Base-by-base conservation (phyloP, 768 basidiomycete species). In the Lepiota venenata region DNA sequence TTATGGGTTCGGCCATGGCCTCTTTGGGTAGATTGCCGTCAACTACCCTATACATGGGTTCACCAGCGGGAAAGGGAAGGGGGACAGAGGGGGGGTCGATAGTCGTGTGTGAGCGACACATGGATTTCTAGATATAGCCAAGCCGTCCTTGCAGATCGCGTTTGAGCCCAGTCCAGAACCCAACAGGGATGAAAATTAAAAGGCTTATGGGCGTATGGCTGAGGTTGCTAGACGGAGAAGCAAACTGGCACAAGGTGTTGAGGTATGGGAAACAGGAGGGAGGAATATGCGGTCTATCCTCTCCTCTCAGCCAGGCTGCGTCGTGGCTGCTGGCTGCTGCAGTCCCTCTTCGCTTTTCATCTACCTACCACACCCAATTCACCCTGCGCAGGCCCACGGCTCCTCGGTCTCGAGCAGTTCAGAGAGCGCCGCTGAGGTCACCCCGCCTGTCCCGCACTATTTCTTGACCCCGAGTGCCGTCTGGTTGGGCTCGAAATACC, bases 21-120 rank as follows among this genome's bases (percentile, higher is more conserved):
- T 98, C 40, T 98, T 94, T 69, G 97, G 97, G 0, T 99, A 97
- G 97, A 93, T 99, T 53, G 94, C 95, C 0, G 93, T 98, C 62
- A 99, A 99, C 70, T 99, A 99, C 68, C 85, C 98, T 45, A 95
- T 98, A 92, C 91, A 98, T 64, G 96, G 95, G 1, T 99, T 99
- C 64, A 76, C 75, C 7, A 77, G 78, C 9, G 44, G 16, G 11
- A 55, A 21, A 4, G 44, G 44, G 12, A 55, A 55, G 18, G 53
- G 32, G 27, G 41, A 55, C 40, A 46, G 48, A 20, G 48, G 48
- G 39, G 69, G 69, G 0, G 72, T 68, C 50, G 66, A 79, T 48
- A 78, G 18, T 6, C 42, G 42, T 15, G 39, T 40, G 14, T 80
- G 77, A 46, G 91, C 92, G 16, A 98, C 96, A 4, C 98, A 93